Evolutionary conservation across 805 yeast species (phyloP).

Genomic region (Pichia pseudocactophila): DNA sequence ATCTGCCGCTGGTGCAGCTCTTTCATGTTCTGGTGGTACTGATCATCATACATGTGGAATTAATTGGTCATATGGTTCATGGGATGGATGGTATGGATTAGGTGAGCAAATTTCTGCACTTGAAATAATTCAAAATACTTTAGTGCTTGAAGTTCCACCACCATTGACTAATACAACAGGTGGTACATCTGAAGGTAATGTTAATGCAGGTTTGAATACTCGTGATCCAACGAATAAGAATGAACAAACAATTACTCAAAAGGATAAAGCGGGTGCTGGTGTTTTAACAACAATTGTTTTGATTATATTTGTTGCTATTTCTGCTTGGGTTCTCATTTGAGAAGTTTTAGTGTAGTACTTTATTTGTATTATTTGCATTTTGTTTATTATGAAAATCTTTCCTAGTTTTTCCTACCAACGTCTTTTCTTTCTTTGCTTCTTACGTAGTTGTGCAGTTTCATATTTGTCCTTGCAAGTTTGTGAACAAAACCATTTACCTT

Average conservation of each 20-base stretch:
- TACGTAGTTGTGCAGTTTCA: background rate
- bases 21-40: constrained; percentile 71
- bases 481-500: constrained; percentile 86
- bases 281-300: constrained; percentile 70
- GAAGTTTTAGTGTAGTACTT: background rate
- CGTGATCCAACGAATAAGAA: constrained; percentile 39
- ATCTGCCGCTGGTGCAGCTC: constrained; percentile 65
- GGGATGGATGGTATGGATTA: constrained; percentile 66
- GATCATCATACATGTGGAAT: constrained; percentile 85
- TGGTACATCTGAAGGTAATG: constrained; percentile 60
- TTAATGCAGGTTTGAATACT: constrained; percentile 41
- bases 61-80: constrained; percentile 52
- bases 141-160: constrained; percentile 32
- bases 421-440: constrained; percentile 13
- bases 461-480: constrained; percentile 40
- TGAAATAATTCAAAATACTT: constrained; percentile 46
- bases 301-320: constrained; percentile 50
- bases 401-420: constrained; percentile 6
- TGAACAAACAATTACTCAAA: constrained; percentile 40
- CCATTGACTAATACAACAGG: constrained; percentile 62
- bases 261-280: constrained; percentile 87
- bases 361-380: background rate
- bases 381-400: background rate
- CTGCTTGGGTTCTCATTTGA: constrained; percentile 63
- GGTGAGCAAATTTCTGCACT: constrained; percentile 82